phyloP scores from a whole-genome alignment of 2,329 filamentous ascomycete genomes.

The Apiospora marii region DNA sequence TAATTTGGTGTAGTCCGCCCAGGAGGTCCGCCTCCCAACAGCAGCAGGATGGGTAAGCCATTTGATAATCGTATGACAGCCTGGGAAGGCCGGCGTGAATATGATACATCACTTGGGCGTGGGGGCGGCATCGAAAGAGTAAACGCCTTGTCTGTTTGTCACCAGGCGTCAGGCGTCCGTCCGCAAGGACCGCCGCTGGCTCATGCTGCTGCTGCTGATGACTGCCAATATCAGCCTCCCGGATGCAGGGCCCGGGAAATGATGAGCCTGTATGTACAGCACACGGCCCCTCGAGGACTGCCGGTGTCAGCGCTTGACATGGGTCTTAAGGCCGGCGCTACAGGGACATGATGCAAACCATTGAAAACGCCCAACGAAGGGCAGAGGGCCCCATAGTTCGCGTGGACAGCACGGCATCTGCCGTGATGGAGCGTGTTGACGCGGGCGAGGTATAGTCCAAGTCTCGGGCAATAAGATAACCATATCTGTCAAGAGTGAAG shows the following conservation, averaged over 20 bases:
- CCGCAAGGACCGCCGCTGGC: not conserved
- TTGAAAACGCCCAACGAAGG: slow-evolving; percentile 3
- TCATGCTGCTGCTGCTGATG: not conserved
- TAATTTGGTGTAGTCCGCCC: slow-evolving; percentile 15
- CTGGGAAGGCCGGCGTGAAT: not conserved
- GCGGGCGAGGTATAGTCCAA: slow-evolving; percentile 1
- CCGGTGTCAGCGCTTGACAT: slow-evolving; percentile 10
- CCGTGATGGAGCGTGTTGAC: not conserved
- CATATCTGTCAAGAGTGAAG: slow-evolving; percentile 14
- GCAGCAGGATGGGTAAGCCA: not conserved
- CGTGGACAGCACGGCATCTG: slow-evolving; percentile 1
- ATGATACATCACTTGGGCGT: slow-evolving; percentile 9
- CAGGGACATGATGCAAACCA: not conserved
- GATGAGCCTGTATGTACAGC: slow-evolving; percentile 18
- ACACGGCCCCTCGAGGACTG: slow-evolving; percentile 7
- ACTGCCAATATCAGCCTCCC: slow-evolving; percentile 11
- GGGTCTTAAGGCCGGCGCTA: not conserved
- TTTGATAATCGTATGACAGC: slow-evolving; percentile 11
- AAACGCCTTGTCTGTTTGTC: not conserved
- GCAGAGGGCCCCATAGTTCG: not conserved
- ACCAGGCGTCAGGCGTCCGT: not conserved
- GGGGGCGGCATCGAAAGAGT: slow-evolving; percentile 10
- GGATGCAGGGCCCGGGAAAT: slow-evolving; percentile 13
- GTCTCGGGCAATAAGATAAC: slow-evolving; percentile 24
- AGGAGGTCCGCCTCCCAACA: slow-evolving; percentile 1